Conservation (phyloP, 768 basidiomycete genomes). For the Psilocybe cubensis region DNA sequence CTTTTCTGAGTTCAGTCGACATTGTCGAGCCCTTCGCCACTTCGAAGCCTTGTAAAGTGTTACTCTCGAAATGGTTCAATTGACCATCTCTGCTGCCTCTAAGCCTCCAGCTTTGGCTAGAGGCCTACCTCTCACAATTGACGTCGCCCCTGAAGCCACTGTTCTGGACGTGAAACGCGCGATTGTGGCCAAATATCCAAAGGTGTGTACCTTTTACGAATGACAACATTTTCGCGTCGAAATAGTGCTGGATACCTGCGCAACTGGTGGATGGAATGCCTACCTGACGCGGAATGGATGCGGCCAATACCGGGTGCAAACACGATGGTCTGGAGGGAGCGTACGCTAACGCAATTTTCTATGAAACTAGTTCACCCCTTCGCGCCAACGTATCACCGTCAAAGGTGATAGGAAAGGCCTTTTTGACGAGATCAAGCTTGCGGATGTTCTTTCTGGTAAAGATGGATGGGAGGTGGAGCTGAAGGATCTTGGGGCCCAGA, state of each 20-base stretch:
- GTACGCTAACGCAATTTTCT: neutral
- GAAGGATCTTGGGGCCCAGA: slow-evolving; percentile 92
- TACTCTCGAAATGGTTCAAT: slow-evolving; percentile 33
- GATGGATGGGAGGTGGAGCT: slow-evolving; percentile 70
- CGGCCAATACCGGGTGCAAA: neutral
- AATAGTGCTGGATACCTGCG: neutral
- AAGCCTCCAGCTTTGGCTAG: slow-evolving; percentile 50
- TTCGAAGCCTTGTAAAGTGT: neutral
- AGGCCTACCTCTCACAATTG: slow-evolving; percentile 53
- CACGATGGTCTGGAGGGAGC: neutral
- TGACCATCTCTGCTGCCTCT: slow-evolving; percentile 57
- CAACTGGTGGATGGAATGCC: neutral
- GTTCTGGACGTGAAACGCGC: slow-evolving; percentile 71
- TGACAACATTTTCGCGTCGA: neutral
- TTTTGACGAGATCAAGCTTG: slow-evolving; percentile 64
- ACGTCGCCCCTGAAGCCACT: slow-evolving; percentile 56
- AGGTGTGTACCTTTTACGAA: slow-evolving; percentile 27
- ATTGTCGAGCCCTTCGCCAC: too few relatives aligned
- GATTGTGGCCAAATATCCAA: slow-evolving; percentile 47
- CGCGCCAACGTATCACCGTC: slow-evolving; percentile 75
- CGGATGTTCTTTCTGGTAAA: slow-evolving; percentile 52
- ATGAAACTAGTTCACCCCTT: slow-evolving; percentile 59
- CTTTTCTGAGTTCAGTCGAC: neutral
- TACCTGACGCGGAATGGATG: neutral
- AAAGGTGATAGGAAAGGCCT: slow-evolving; percentile 65